These are phyloP conservation scores for Penicillium sp. DNA, from an alignment of 2,329 filamentous ascomycete genomes.

Conservation along the genomic window DNA sequence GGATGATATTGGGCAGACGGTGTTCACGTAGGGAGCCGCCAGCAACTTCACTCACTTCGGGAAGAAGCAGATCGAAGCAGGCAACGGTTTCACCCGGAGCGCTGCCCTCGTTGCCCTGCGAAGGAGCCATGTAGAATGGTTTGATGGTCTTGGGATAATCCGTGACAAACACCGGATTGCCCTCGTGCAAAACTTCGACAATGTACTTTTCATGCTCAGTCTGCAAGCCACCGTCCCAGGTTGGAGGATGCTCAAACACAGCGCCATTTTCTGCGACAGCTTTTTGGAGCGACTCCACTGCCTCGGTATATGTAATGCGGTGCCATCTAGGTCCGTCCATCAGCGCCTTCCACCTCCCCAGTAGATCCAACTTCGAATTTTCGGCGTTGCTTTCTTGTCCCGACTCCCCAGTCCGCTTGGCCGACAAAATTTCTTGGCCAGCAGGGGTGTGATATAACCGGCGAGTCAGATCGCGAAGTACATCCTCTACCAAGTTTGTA, in stretches of 20 bases:
- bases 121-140: conserved; percentile 84
- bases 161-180: conserved; percentile 82
- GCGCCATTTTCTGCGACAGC: conserved; percentile 55
- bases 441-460: conserved; percentile 55
- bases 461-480: conserved; percentile 65
- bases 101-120: conserved; percentile 30
- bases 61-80: conserved; percentile 88
- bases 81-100: conserved; percentile 65
- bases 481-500: conserved; percentile 78
- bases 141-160: conserved; percentile 89
- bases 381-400: conserved; percentile 39
- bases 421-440: conserved; percentile 59
- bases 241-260: conserved; percentile 68
- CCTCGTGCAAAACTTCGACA: conserved; percentile 66
- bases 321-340: conserved; percentile 65
- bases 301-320: conserved; percentile 79
- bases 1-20: conserved; percentile 66
- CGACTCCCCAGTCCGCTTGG: conserved; percentile 49
- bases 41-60: conserved; percentile 81
- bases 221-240: conserved; percentile 75
- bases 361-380: conserved; percentile 54
- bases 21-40: conserved; percentile 91
- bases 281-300: conserved; percentile 68
- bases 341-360: conserved; percentile 73
- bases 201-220: conserved; percentile 93